Evolutionary conservation across 139 green algal genomes (phyloP).

Genomic region (Monoraphidium neglectum): DNA sequence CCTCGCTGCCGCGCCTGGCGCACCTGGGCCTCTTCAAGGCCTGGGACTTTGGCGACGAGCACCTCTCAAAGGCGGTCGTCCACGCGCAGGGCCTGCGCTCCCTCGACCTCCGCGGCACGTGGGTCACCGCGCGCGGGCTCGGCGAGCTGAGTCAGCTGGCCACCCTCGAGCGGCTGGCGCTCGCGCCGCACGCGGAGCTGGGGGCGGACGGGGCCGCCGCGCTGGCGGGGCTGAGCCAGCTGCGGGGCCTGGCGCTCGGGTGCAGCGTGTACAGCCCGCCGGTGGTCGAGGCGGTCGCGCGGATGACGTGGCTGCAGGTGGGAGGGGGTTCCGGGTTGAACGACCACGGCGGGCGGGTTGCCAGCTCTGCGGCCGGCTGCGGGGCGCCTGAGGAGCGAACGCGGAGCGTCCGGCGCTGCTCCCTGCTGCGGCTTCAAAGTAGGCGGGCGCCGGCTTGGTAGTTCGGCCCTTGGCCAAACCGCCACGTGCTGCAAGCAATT

Average conservation of each 20-base stretch:
- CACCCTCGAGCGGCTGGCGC: conserved; percentile 6
- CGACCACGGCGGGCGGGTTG: too few relatives aligned
- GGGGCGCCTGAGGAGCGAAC: neutral
- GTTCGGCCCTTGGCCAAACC: neutral
- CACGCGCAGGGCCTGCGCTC: conserved; percentile 24
- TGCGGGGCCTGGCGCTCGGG: conserved; percentile 19
- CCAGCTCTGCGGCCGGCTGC: too few relatives aligned
- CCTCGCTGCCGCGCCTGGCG: conserved; percentile 29
- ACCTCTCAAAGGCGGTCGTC: conserved; percentile 18
- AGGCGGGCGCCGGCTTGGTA: neutral
- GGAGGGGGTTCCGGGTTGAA: neutral
- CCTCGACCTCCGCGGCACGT: conserved; percentile 27
- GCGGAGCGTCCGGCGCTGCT: neutral
- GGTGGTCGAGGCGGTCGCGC: conserved; percentile 5
- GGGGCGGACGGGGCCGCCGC: neutral
- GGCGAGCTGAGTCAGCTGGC: conserved; percentile 16
- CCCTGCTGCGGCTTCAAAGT: neutral
- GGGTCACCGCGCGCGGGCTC: conserved; percentile 12
- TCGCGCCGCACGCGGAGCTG: conserved; percentile 7
- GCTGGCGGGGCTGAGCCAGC: conserved; percentile 22
- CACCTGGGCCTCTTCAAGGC: conserved; percentile 33
- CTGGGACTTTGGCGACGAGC: conserved; percentile 36
- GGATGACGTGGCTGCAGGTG: conserved; percentile 16
- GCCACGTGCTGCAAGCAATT: neutral
- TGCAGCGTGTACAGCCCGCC: neutral